Conservation (phyloP, 805 yeast species). For the Candida montana region DNA sequence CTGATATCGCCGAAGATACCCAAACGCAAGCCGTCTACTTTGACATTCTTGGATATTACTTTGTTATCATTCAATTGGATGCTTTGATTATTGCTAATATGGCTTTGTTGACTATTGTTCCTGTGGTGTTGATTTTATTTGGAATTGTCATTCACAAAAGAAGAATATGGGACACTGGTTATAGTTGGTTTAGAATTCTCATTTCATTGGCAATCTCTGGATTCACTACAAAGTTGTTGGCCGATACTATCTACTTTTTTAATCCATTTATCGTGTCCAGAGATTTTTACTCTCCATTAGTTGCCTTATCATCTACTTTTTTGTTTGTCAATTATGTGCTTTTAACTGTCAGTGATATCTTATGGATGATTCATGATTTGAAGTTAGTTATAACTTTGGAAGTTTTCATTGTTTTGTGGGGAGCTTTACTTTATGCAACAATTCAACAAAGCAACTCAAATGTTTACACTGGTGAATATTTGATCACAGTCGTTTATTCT, state of each 20-base stretch:
- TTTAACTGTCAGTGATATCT: conserved; percentile 34
- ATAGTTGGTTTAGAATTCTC: conserved; percentile 54
- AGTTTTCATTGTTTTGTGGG: conserved; percentile 54
- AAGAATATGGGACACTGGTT: conserved; percentile 44
- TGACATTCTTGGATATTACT: conserved; percentile 55
- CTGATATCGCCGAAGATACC: conserved; percentile 28
- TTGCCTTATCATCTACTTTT: conserved; percentile 42
- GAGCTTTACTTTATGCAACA: conserved; percentile 44
- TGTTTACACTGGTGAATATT: conserved; percentile 44
- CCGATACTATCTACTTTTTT: conserved; percentile 34
- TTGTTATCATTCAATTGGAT: conserved; percentile 48
- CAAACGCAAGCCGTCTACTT: conserved; percentile 52
- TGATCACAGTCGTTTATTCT: conserved; percentile 40
- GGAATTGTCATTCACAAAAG: conserved; percentile 42
- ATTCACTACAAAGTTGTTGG: conserved; percentile 29
- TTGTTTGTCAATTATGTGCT: conserved; percentile 51
- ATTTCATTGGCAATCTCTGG: conserved; percentile 45
- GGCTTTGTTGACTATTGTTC: conserved; percentile 46
- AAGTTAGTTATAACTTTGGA: conserved; percentile 55
- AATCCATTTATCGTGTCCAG: conserved; percentile 51
- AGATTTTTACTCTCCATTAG: conserved; percentile 42
- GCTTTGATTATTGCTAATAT: conserved; percentile 48
- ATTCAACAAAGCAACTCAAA: conserved; percentile 40
- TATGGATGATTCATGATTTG: conserved; percentile 50
- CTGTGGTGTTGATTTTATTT: conserved; percentile 45